Evolutionary conservation across 495 filamentous ascomycete species (phyloP).

Genomic region (Podospora appendiculata): DNA sequence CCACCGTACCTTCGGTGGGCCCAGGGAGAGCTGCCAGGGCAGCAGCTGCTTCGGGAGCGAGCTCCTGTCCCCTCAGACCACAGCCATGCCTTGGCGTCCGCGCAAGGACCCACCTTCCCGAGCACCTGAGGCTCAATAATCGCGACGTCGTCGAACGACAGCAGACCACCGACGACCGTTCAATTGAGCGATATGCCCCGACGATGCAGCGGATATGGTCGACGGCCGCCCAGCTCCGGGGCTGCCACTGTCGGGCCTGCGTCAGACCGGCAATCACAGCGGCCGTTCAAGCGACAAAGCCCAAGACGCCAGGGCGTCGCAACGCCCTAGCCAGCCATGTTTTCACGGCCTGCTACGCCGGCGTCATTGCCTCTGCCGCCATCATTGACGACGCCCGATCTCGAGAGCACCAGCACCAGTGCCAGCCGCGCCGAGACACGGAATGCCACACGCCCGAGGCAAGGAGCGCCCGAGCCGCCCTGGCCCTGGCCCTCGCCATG

Average conservation of each 20-base stretch:
- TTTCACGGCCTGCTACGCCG: slow-evolving; percentile 63
- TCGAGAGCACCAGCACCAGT: slow-evolving; percentile 54
- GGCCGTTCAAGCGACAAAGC: slow-evolving; percentile 4
- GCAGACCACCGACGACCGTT: slow-evolving; percentile 4
- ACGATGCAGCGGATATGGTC: slow-evolving; percentile 66
- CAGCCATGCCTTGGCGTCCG: too few relatives aligned
- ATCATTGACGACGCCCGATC: slow-evolving; percentile 55
- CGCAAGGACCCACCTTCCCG: too few relatives aligned
- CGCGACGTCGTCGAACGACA: neutral
- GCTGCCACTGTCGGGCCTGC: slow-evolving; percentile 60
- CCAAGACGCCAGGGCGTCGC: slow-evolving; percentile 35
- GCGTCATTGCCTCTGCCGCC: slow-evolving; percentile 65
- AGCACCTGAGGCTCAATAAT: too few relatives aligned
- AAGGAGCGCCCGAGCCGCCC: slow-evolving; percentile 6
- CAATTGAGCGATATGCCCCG: slow-evolving; percentile 27
- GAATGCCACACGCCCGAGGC: slow-evolving; percentile 48
- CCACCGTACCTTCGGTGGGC: too few relatives aligned
- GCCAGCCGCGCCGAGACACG: slow-evolving; percentile 57
- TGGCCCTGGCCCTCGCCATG: slow-evolving; percentile 1
- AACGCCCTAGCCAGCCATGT: slow-evolving; percentile 50
- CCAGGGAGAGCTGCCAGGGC: too few relatives aligned
- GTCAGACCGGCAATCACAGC: slow-evolving; percentile 41
- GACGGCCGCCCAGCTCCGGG: slow-evolving; percentile 54
- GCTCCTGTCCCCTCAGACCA: too few relatives aligned
- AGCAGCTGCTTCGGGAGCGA: too few relatives aligned